A percentile compares a stretch with the other conserved stretches of the same genome.
phyloP scores from a whole-genome alignment of 192 early-diverging fungal genomes.

The Backusella westeae region DNA sequence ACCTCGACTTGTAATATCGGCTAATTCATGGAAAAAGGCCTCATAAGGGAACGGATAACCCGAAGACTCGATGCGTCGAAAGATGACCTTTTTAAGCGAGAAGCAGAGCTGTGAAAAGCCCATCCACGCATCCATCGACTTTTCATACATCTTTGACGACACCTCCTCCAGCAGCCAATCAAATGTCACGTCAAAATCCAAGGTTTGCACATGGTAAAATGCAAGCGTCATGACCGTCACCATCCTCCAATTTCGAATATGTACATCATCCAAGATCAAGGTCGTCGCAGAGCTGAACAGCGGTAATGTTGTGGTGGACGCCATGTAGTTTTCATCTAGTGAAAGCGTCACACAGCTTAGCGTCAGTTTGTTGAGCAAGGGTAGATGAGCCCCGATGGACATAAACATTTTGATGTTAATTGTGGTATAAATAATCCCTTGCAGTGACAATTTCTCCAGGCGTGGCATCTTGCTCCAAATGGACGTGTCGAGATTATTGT shows the following conservation, averaged over 20 bases:
- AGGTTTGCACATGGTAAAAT: constrained; percentile 9
- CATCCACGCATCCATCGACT: constrained; percentile 16
- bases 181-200: constrained; percentile 15
- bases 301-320: neutral
- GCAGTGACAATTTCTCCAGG: neutral
- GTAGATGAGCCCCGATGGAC: constrained; percentile 3
- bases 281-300: neutral
- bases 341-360: neutral
- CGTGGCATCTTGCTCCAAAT: constrained; percentile 6
- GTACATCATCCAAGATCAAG: neutral
- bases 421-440: neutral
- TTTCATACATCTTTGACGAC: neutral
- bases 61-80: neutral
- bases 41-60: constrained; percentile 2
- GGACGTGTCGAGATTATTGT: neutral
- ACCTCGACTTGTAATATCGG: neutral
- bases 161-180: constrained; percentile 6
- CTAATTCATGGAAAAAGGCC: constrained; percentile 4
- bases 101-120: constrained; percentile 10
- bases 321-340: neutral
- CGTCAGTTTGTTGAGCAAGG: neutral
- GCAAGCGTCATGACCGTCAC: neutral
- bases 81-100: neutral
- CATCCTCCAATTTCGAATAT: constrained; percentile 7
- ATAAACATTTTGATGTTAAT: constrained; percentile 9